Evolutionary conservation across 768 basidiomycete genomes (phyloP), one percentile per base, ranked within the genome.

Genomic region (Phylloporus arenicola): DNA sequence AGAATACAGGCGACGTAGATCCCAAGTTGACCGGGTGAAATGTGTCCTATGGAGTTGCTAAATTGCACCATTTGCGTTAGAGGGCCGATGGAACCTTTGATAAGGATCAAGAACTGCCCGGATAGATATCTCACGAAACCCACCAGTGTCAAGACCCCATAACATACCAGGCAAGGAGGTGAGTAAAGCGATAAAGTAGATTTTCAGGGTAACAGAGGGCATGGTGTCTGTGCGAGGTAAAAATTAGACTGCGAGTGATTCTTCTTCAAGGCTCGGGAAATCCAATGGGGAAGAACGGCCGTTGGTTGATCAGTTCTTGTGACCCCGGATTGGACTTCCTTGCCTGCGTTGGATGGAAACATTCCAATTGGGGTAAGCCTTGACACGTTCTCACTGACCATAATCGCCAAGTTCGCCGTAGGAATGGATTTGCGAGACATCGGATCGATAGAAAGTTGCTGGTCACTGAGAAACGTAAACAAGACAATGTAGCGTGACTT

Each of bases 1-100:
- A 75, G 67, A 48, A 76, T 73, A 31, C 61, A 68, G 20, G 74
- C 70, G 20, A 77, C 74, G 34, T 75, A 68, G 13, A 77, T 59
- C 22, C 77, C 75, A 25, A 75, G 72, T 37, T 72, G 50, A 8
- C 68, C 62, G 0, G 75, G 66, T 11, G 66, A 62, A 14, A 75
- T 60, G 22, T 46, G 44, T 14, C 69, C 68, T 52, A 77, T 75
- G 14, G 68, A 67, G 7, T 52, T 24, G 45, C 62, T 52, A 56
- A 80, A 78, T 17, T 75, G 70, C 2, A 65, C 51, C 79, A 78
- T 79, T 31, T 73, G 69, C 3, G 70, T 77, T 29, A 78, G 62
- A 29, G 76, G 71, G 2, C 75, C 78, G 17, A 76, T 72, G 9
- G 67, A 67, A 31, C 58, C 64, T 64, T 38, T 11, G 25, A 35